These are phyloP conservation scores for Huntiella decipiens DNA, from an alignment of 2,329 filamentous ascomycete species.

Conservation along the genomic window DNA sequence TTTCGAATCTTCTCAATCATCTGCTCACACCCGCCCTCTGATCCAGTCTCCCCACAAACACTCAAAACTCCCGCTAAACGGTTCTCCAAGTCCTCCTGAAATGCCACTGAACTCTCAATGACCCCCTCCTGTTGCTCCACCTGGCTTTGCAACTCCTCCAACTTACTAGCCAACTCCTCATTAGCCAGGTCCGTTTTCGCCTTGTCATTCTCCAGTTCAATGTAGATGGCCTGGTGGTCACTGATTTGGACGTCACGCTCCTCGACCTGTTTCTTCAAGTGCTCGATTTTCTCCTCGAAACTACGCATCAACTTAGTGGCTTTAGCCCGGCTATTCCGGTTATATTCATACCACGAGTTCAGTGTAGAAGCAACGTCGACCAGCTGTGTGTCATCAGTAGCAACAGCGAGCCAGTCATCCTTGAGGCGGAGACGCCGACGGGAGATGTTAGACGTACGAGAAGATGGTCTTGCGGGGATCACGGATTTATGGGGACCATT, in stretches of 20 bases:
- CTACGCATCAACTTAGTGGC: constrained; percentile 3
- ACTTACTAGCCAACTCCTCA: neutral
- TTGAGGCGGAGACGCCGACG: constrained; percentile 7
- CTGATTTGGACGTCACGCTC: neutral
- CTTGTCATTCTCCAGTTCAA: constrained; percentile 2
- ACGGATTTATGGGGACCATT: too few relatives aligned
- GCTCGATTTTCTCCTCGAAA: constrained; percentile 3
- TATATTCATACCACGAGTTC: constrained; percentile 9
- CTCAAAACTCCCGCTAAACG: too few relatives aligned
- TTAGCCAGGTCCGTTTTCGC: neutral
- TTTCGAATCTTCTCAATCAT: neutral
- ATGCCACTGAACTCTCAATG: neutral
- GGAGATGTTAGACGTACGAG: constrained; percentile 10
- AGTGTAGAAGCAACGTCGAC: constrained; percentile 9
- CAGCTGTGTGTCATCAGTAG: constrained; percentile 8
- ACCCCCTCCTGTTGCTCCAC: neutral
- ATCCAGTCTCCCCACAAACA: too few relatives aligned
- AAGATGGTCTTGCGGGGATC: constrained; percentile 3
- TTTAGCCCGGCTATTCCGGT: constrained; percentile 5
- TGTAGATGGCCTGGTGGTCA: constrained; percentile 2
- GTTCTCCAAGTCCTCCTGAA: neutral
- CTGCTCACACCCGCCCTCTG: neutral
- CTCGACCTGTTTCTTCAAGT: neutral
- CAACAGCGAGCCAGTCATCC: constrained; percentile 6
- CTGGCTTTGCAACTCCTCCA: constrained; percentile 1